Conservation (phyloP, 768 basidiomycete genomes). For the Tremella yokohamensis region DNA sequence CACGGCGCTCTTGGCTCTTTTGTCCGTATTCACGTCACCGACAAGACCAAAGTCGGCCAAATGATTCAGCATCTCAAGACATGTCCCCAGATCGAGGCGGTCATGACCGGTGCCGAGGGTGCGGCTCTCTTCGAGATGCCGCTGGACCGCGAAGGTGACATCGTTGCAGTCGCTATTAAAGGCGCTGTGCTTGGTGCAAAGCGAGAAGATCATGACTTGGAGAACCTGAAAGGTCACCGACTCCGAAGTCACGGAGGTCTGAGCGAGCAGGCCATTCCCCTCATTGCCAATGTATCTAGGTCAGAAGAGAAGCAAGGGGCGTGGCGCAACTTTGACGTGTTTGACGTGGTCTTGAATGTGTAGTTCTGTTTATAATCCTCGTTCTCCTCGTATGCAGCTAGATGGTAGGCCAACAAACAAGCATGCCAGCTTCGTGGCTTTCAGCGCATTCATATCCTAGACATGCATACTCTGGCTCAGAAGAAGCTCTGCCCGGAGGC, state of each 20-base stretch:
- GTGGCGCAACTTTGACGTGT: conserved; percentile 12
- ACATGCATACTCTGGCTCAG: too few species aligned
- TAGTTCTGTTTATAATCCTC: too few species aligned
- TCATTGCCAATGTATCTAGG: neutral
- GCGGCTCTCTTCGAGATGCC: conserved; percentile 5
- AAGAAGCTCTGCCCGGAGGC: too few species aligned
- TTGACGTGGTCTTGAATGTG: conserved; percentile 6
- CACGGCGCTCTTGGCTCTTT: conserved; percentile 9
- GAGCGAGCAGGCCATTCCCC: conserved; percentile 9
- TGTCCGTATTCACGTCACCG: conserved; percentile 3
- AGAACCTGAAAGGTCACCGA: conserved; percentile 9
- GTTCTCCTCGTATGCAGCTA: too few species aligned
- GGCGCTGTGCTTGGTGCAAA: conserved; percentile 8
- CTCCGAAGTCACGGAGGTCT: conserved; percentile 9
- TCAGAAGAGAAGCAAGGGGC: neutral
- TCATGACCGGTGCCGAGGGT: conserved; percentile 3
- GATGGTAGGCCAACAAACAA: too few species aligned
- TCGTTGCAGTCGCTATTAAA: conserved; percentile 4
- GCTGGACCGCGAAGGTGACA: conserved; percentile 2
- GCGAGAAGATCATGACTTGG: conserved; percentile 4
- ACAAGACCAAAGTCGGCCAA: neutral
- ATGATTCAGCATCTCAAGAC: conserved; percentile 3
- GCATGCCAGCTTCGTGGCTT: too few species aligned
- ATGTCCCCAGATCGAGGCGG: neutral
- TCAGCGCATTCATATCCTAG: too few species aligned